Base-by-base conservation (phyloP, 306 rosid species). In the Casuarina cunninghamiana region DNA sequence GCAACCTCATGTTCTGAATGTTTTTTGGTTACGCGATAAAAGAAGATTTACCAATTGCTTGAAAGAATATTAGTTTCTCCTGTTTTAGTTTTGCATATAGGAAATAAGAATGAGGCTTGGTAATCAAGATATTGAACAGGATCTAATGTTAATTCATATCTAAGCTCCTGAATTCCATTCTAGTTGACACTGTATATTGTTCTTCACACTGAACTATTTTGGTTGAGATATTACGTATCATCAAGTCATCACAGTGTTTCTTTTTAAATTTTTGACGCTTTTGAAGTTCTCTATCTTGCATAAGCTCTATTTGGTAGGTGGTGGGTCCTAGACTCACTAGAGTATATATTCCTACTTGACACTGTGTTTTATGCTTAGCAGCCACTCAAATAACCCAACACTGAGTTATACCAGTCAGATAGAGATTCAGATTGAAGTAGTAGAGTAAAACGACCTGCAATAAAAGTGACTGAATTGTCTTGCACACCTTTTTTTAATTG, bases 1-100 rank as follows among this genome's bases (percentile, higher is more conserved):
- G 53, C 75, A 49, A 60, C 75, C 83, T 26, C 35, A 16, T 53
- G 57, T 77, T 60, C 50, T 55, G 21, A 54, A 26, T 26, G 32
- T 26, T 26, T 26, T 26, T 26, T 26, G 71, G 65, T 78, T 51
- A 38, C 46, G 76, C 45, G 78, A 46, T 41, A 48, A 60, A 2
- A 72, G 16, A 79, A 73, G 68, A 72, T 78, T 54, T 15, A 13
- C 60, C 16, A 12, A 49, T 72, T 16, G 41, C 49, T 16, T 41
- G 35, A 66, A 6, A 15, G 45, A 16, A 5, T 9, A 39, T 41
- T 7, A 39, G 17, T 19, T 61, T 37, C 10, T 45, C 8, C 54
- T 45, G 2, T 46, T 38, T 32, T 44, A 43, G 16, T 51, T 45
- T 9, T 71, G 46, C 45, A 70, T 71, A 1, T 37, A 3, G 63